Conservation (phyloP, 225 moss, liverwort and hornwort species). For the Physcomitrellopsis africana region DNA sequence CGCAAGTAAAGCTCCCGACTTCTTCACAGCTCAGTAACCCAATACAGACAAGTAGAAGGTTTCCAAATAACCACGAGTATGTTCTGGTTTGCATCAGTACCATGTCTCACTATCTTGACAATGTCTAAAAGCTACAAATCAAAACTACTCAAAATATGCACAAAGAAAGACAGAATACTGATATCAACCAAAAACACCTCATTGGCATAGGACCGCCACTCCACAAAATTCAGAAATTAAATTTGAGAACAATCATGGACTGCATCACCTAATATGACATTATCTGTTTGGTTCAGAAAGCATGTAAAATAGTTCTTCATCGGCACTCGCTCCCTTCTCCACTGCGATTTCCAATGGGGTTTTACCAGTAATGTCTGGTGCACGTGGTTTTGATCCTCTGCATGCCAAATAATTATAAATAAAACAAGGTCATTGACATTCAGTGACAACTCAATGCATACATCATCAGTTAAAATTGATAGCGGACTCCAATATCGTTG, state of each 20-base stretch:
- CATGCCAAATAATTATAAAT: slow-evolving; percentile 24
- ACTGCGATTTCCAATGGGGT: slow-evolving; percentile 80
- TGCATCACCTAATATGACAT: slow-evolving; percentile 12
- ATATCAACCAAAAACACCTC: slow-evolving; percentile 22
- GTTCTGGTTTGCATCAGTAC: slow-evolving; percentile 26
- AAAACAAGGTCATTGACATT: neutral
- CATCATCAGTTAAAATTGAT: slow-evolving; percentile 5
- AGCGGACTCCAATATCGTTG: neutral
- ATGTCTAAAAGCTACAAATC: slow-evolving; percentile 40
- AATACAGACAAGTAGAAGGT: slow-evolving; percentile 10
- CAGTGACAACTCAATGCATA: neutral
- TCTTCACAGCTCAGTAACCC: slow-evolving; percentile 17
- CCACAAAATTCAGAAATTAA: slow-evolving; percentile 12
- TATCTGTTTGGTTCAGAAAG: slow-evolving; percentile 65
- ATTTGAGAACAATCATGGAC: slow-evolving; percentile 18
- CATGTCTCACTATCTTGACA: slow-evolving; percentile 34
- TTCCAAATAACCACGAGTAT: slow-evolving; percentile 25
- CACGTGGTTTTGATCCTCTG: slow-evolving; percentile 70
- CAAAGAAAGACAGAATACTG: slow-evolving; percentile 32
- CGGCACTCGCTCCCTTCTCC: slow-evolving; percentile 65
- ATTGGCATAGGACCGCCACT: slow-evolving; percentile 14
- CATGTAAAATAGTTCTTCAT: slow-evolving; percentile 73
- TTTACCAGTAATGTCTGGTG: slow-evolving; percentile 65
- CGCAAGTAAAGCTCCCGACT: slow-evolving; percentile 24
- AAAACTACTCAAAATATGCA: slow-evolving; percentile 33